Percentiles rank a stretch among this genome's conserved stretches.
These are phyloP conservation scores for Firmiana major DNA, from an alignment of 345 rosid species.

Conservation along the genomic window DNA sequence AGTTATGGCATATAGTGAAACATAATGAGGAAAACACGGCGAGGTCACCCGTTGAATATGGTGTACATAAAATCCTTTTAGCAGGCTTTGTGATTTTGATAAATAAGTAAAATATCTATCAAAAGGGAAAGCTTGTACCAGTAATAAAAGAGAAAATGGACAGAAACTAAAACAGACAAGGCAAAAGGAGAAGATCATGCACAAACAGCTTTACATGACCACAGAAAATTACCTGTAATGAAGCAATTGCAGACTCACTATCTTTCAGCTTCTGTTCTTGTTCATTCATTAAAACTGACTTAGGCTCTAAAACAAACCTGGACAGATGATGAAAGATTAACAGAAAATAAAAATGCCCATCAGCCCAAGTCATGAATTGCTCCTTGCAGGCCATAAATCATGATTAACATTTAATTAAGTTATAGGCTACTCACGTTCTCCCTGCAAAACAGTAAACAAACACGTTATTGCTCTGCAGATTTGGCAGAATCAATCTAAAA, in stretches of 20 bases:
- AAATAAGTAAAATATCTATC: background rate
- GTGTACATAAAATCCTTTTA: background rate
- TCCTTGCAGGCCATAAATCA: conserved; percentile 5
- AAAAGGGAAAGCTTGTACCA: background rate
- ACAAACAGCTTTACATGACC: background rate
- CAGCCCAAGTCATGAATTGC: conserved; percentile 16
- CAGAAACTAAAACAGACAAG: background rate
- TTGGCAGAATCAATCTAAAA: background rate
- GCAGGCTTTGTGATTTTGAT: conserved; percentile 1
- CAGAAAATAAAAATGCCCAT: conserved; percentile 18
- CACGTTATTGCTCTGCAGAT: background rate
- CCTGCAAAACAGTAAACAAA: conserved; percentile 55
- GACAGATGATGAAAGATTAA: conserved; percentile 17
- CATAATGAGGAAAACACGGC: background rate
- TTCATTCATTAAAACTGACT: conserved; percentile 52
- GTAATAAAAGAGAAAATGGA: background rate
- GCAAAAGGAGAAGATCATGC: background rate
- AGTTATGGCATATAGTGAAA: background rate
- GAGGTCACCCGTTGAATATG: background rate
- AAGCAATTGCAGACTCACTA: conserved; percentile 70
- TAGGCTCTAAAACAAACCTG: conserved; percentile 93
- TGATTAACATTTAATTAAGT: conserved; percentile 2
- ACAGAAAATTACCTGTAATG: conserved; percentile 51
- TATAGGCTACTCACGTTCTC: conserved; percentile 72
- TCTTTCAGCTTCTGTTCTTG: conserved; percentile 88